Evolutionary conservation across 768 basidiomycete species (phyloP).

Genomic region (Lactarius hatsudake): DNA sequence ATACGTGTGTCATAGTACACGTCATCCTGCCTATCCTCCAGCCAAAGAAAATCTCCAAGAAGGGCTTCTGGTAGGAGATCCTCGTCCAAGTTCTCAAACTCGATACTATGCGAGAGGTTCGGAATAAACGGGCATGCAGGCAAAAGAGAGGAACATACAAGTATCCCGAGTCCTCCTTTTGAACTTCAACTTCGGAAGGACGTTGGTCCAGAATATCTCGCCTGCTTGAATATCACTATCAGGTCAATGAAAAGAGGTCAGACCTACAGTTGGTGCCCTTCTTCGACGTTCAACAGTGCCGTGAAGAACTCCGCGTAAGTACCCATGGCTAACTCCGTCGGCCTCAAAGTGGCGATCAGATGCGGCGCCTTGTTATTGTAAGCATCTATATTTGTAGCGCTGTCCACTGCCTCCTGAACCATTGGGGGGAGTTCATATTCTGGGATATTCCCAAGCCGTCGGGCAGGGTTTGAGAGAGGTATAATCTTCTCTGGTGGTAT

Average conservation of each 20-base stretch:
- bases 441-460: background rate
- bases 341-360: background rate
- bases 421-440: conserved; percentile 5
- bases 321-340: background rate
- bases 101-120: background rate
- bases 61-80: conserved; percentile 15
- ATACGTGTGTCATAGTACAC: conserved; percentile 20
- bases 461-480: background rate
- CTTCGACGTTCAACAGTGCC: conserved; percentile 20
- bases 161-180: background rate
- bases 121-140: background rate
- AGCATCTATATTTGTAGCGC: background rate
- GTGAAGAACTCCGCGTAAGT: conserved; percentile 10
- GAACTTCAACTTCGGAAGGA: background rate
- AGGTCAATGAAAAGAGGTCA: conserved; percentile 9
- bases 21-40: conserved; percentile 18
- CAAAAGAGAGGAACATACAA: background rate
- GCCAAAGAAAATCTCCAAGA: conserved; percentile 13
- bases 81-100: conserved; percentile 18
- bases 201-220: conserved; percentile 8
- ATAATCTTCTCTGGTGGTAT: conserved; percentile 4
- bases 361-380: background rate
- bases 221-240: conserved; percentile 35
- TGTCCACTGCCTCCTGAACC: background rate
- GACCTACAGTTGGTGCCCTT: conserved; percentile 49